Evolutionary conservation across 2,329 filamentous ascomycete species (phyloP), one percentile per base, ranked within the genome.

Genomic region (Colletotrichum kahawae): DNA sequence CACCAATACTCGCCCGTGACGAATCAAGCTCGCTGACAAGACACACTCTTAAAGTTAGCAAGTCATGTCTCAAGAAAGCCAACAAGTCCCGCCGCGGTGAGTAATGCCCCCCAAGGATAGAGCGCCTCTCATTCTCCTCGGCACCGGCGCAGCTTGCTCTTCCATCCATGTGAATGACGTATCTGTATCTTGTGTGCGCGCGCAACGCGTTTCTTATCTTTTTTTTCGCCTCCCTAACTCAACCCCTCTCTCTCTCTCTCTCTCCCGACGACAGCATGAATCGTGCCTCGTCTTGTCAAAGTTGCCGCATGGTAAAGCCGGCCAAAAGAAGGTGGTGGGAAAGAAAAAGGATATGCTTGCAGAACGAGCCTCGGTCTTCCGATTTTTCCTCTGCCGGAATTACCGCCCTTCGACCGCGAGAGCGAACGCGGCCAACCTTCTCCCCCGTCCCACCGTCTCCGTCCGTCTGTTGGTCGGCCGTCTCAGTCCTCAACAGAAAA

Each of bases 41-140:
- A 18, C n/a, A 27, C 56, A 43, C n/a, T 34, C 43, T 63, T 59
- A 56, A 33, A 63, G 72, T 67, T 72, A 43, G 18, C 62, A 65
- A 72, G 54, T 57, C 68, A 63, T 67, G 72, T 67, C 68, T 75
- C 72, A 51, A 67, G 56, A 67, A 14, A 63, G 43, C 16, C 57
- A 29, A 43, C 14, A 6, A 60, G 14, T 27, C 68, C 63, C 38
- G 69, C 63, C 63, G 43, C 56, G 29, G 62, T 64, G 33, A 64
- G 56, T 48, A 67, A 64, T 72, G 63, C 56, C 7, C 34, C n/a
- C 43, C 43, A 51, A 56, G 69, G 69, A 72, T 67, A 43, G 29
- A 43, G 43, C 63, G n/a, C 43, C 43, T 51, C 21, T 72, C 56
- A 43, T 27, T 36, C 27, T 51, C 54, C 67, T 74, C 67, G 62